A percentile compares a stretch with the other conserved stretches of the same genome.
phyloP scores from a whole-genome alignment of 805 yeast genomes.

The Yueomyces sinensis region DNA sequence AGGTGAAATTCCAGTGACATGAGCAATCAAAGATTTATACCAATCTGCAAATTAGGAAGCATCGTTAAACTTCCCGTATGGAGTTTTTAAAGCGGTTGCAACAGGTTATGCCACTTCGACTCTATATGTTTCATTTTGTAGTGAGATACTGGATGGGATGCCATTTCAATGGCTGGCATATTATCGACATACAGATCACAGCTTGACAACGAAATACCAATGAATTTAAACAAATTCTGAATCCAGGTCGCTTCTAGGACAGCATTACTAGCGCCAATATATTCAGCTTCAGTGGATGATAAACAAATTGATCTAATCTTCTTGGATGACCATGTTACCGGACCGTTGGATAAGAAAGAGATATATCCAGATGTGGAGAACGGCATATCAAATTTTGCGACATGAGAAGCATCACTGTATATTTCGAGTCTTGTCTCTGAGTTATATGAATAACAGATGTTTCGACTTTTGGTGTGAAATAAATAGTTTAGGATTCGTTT shows the following conservation, averaged over 20 bases:
- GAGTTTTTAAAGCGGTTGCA: no score
- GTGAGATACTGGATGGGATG: constrained; percentile 2
- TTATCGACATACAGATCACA: constrained; percentile 2
- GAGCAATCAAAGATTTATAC: no score
- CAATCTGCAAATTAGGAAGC: no score
- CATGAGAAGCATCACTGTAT: constrained; percentile 5
- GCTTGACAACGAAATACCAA: background rate
- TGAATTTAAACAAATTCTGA: constrained; percentile 1
- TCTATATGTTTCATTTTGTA: constrained; percentile 5
- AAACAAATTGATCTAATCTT: constrained; percentile 4
- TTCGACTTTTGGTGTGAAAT: constrained; percentile 1
- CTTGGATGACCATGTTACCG: constrained; percentile 7
- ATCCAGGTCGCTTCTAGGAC: constrained; percentile 3
- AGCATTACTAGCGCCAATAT: constrained; percentile 5
- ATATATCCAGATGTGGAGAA: constrained; percentile 7
- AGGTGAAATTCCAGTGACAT: no score
- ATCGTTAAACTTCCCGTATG: no score
- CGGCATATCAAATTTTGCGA: constrained; percentile 2
- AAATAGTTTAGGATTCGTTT: constrained; percentile 2
- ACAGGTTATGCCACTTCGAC: constrained; percentile 3
- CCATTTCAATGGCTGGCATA: constrained; percentile 2
- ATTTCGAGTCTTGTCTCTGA: background rate
- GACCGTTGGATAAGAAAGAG: constrained; percentile 3
- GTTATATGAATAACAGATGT: constrained; percentile 1
- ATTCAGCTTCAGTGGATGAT: constrained; percentile 6